A percentile compares a stretch with the other conserved stretches of the same genome.
phyloP scores from a whole-genome alignment of 2,329 filamentous ascomycete species.

The Colletotrichum karsti region DNA sequence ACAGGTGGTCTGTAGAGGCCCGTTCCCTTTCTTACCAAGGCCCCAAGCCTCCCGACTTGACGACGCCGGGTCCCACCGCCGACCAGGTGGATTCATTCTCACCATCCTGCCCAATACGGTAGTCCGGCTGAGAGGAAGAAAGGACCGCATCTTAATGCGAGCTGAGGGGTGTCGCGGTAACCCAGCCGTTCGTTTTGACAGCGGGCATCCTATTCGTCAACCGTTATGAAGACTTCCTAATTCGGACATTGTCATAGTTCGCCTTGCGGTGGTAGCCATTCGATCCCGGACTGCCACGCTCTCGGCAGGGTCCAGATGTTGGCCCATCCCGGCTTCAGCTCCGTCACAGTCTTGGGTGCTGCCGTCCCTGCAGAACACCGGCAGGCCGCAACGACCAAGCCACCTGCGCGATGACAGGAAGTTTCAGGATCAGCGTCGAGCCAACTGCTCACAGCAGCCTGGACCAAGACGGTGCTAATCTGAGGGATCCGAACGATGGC shows the following conservation, averaged over 20 bases:
- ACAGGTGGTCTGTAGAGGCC: not conserved
- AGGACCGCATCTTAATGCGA: not conserved
- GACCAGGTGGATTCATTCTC: not conserved
- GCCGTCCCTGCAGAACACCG: not conserved
- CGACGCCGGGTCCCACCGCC: constrained; percentile 18
- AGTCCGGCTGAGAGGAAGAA: constrained; percentile 4
- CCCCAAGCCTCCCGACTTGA: not conserved
- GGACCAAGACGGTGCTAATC: not conserved
- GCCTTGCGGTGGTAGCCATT: not conserved
- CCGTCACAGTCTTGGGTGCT: not conserved
- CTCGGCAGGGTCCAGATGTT: constrained; percentile 10
- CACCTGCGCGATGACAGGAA: constrained; percentile 17
- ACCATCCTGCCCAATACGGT: constrained; percentile 11
- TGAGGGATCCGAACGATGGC: not conserved
- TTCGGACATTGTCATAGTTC: not conserved
- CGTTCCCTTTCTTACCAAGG: constrained; percentile 1
- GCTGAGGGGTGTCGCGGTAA: not conserved
- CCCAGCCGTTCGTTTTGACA: not conserved
- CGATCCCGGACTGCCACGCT: constrained; percentile 15
- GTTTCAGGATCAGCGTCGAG: constrained; percentile 13
- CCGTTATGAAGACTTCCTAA: not conserved
- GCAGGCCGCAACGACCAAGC: constrained; percentile 11
- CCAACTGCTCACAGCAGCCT: not conserved
- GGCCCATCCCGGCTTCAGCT: constrained; percentile 2
- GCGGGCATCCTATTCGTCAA: not conserved